These are phyloP conservation scores for Xylaria grammica DNA, from an alignment of 495 filamentous ascomycete species.

Conservation along the genomic window DNA sequence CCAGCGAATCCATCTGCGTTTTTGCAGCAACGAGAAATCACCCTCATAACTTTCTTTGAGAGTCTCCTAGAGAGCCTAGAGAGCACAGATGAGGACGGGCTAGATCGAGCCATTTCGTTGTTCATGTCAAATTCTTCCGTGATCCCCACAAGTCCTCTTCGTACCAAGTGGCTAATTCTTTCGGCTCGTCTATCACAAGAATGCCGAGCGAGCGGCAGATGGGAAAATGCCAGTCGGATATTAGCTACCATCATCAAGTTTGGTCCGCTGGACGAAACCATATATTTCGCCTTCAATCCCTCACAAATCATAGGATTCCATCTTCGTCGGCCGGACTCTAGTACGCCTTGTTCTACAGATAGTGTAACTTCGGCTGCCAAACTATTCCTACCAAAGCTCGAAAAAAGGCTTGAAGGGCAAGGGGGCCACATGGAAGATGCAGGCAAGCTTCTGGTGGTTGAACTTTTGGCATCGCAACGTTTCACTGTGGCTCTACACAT, in stretches of 20 bases:
- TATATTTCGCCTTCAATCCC: slow-evolving; percentile 42
- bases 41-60: background rate
- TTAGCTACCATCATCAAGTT: slow-evolving; percentile 32
- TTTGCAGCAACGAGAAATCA: background rate
- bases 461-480: slow-evolving; percentile 27
- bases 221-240: slow-evolving; percentile 40
- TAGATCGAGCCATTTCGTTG: slow-evolving; percentile 30
- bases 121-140: slow-evolving; percentile 29
- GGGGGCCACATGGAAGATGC: slow-evolving; percentile 27
- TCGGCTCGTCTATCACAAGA: slow-evolving; percentile 43
- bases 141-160: slow-evolving; percentile 27
- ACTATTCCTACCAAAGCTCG: slow-evolving; percentile 44
- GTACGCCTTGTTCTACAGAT: slow-evolving; percentile 1
- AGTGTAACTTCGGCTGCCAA: slow-evolving; percentile 34
- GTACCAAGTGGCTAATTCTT: slow-evolving; percentile 38
- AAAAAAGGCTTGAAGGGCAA: slow-evolving; percentile 25
- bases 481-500: slow-evolving; percentile 31
- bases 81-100: slow-evolving; percentile 23
- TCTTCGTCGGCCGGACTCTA: slow-evolving; percentile 27
- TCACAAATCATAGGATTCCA: slow-evolving; percentile 37
- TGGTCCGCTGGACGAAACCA: slow-evolving; percentile 39
- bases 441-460: slow-evolving; percentile 39
- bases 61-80: slow-evolving; percentile 17
- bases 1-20: background rate
- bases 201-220: slow-evolving; percentile 34